These are phyloP conservation scores for Ambrosia artemisiifolia DNA, from an alignment of 129 eudicot species.

Conservation along the genomic window DNA sequence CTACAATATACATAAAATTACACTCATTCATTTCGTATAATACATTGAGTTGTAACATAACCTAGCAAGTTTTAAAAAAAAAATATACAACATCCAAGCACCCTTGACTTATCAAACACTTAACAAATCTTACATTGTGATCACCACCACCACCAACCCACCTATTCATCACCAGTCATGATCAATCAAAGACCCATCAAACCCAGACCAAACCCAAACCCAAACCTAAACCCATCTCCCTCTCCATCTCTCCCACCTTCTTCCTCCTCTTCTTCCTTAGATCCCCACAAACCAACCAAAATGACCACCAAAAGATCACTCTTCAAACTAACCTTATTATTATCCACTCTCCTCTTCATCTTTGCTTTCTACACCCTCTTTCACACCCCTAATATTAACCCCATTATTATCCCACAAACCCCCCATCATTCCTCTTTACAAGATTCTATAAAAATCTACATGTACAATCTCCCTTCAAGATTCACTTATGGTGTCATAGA, in stretches of 20 bases:
- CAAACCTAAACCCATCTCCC: constrained; percentile 1
- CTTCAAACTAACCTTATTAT: constrained; percentile 47
- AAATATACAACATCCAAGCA: too few relatives aligned
- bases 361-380: constrained; percentile 47
- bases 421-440: constrained; percentile 2
- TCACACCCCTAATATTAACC: constrained; percentile 26
- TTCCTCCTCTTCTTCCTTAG: constrained; percentile 16
- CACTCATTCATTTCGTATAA: too few relatives aligned
- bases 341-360: constrained; percentile 29
- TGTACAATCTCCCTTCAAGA: constrained; percentile 78
- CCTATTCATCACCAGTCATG: too few relatives aligned
- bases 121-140: too few relatives aligned
- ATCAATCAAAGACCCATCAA: too few relatives aligned
- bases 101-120: too few relatives aligned
- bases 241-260: constrained; percentile 17
- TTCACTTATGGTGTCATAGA: constrained; percentile 89
- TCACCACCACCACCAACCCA: too few relatives aligned
- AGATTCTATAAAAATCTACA: constrained; percentile 49
- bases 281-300: constrained; percentile 11
- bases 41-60: too few relatives aligned
- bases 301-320: constrained; percentile 38
- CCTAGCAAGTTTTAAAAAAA: too few relatives aligned
- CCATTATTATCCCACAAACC: not conserved
- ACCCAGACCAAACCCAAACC: not conserved
- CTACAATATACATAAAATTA: too few relatives aligned